These are phyloP conservation scores for Aspergillus spinulosporus DNA, from an alignment of 2,329 filamentous ascomycete species.

Conservation along the genomic window DNA sequence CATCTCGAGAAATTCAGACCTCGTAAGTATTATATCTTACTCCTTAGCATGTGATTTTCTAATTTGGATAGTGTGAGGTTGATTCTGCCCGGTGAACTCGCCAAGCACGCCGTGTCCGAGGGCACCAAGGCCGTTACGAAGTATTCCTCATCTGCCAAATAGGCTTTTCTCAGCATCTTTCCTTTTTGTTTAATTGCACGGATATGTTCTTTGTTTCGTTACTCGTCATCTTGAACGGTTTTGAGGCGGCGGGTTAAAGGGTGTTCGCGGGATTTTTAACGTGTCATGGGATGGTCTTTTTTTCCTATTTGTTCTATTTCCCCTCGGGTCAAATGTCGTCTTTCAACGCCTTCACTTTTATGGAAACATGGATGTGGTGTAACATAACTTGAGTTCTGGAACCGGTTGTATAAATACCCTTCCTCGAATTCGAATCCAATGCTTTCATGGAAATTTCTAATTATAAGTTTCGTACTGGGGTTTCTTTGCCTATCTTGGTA, in stretches of 20 bases:
- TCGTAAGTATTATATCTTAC: conserved; percentile 57
- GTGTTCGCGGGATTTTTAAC: conserved; percentile 50
- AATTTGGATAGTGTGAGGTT: conserved; percentile 69
- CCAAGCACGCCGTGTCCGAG: conserved; percentile 99
- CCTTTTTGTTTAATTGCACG: conserved; percentile 54
- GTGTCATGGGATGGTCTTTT: conserved; percentile 50
- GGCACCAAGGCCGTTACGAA: conserved; percentile 99
- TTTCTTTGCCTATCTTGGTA: no score
- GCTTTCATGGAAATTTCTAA: conserved; percentile 17
- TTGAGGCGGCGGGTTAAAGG: conserved; percentile 47
- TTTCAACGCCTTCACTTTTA: conserved; percentile 32
- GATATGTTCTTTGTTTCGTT: conserved; percentile 41
- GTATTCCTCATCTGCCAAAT: conserved; percentile 99
- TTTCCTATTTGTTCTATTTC: conserved; percentile 35
- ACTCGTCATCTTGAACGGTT: conserved; percentile 45
- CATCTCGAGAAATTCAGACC: conserved; percentile 98
- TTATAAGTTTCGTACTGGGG: background rate
- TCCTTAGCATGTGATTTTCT: conserved; percentile 20
- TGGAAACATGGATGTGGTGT: conserved; percentile 47
- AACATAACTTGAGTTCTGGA: conserved; percentile 47
- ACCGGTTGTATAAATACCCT: conserved; percentile 34
- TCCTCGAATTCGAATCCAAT: conserved; percentile 38
- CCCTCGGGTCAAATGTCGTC: conserved; percentile 42
- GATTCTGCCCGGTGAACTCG: conserved; percentile 96
- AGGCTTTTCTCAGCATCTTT: conserved; percentile 60